Percentiles rank a stretch among this genome's conserved stretches.
phyloP scores from a whole-genome alignment of 352 stramenopile species.

The Phytopythium boreale region DNA sequence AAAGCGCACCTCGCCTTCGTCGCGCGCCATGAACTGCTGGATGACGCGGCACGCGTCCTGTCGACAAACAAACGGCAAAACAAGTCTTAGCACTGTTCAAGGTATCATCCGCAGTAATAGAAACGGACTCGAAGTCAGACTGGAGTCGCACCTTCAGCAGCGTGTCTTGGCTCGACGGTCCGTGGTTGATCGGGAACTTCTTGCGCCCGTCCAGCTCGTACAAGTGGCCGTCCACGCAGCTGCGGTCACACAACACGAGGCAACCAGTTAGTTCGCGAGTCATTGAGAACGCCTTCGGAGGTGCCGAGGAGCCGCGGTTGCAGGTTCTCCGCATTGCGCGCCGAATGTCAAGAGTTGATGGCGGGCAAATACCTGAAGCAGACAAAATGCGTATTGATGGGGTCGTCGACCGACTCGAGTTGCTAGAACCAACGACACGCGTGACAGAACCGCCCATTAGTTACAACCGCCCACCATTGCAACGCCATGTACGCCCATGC shows the following conservation, averaged over 20 bases:
- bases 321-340: no score
- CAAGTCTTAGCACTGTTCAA: no score
- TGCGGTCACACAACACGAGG: constrained; percentile 16
- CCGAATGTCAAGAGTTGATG: no score
- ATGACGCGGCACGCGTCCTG: constrained; percentile 90
- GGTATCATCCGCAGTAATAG: not conserved
- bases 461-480: not conserved
- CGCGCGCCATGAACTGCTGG: constrained; percentile 92
- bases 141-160: constrained; percentile 67
- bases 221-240: constrained; percentile 86
- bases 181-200: constrained; percentile 93
- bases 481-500: not conserved
- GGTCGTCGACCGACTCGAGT: constrained; percentile 88
- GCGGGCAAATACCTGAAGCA: constrained; percentile 77
- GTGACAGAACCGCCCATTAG: not conserved
- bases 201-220: constrained; percentile 97
- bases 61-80: not conserved
- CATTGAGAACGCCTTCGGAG: not conserved
- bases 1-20: constrained; percentile 94
- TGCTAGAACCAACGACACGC: constrained; percentile 35
- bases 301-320: no score
- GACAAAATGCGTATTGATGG: constrained; percentile 96
- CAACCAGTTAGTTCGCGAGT: not conserved
- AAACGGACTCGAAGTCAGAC: not conserved
- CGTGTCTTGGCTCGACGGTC: constrained; percentile 76